A percentile compares a stretch with the other conserved stretches of the same genome.
These are phyloP conservation scores for Trichoderma oligosporum DNA, from an alignment of 2,329 filamentous ascomycete species.

Conservation along the genomic window DNA sequence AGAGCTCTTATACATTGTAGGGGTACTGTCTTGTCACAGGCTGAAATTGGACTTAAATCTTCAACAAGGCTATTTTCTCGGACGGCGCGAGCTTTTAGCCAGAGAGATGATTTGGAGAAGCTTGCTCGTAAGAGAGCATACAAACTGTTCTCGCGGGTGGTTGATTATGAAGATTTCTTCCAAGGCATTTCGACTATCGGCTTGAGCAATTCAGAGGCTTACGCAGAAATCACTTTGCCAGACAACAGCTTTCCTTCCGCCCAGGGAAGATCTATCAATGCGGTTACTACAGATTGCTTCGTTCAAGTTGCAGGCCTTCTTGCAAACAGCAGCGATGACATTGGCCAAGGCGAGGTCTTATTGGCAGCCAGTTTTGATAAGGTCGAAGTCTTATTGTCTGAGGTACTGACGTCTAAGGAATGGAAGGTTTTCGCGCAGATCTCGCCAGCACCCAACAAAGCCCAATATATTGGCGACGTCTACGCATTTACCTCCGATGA, in stretches of 20 bases:
- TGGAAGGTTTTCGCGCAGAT: too few species aligned
- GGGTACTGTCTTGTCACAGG: too few species aligned
- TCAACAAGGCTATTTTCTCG: too few species aligned
- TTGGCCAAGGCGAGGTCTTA: constrained; percentile 21
- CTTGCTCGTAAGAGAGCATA: constrained; percentile 21
- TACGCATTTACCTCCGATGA: too few species aligned
- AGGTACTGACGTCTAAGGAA: too few species aligned
- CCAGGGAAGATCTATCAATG: constrained; percentile 21
- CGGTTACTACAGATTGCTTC: constrained; percentile 24
- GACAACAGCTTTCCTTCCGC: constrained; percentile 20
- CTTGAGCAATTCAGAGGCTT: constrained; percentile 19
- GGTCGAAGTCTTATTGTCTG: constrained; percentile 21
- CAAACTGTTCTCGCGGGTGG: constrained; percentile 22
- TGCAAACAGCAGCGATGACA: constrained; percentile 23
- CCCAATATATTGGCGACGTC: too few species aligned
- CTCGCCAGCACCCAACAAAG: too few species aligned
- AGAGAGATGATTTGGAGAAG: background rate
- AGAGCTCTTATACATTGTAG: too few species aligned
- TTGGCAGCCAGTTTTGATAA: constrained; percentile 21
- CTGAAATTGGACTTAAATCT: too few species aligned
- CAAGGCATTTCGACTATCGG: constrained; percentile 22
- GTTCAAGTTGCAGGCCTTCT: constrained; percentile 25
- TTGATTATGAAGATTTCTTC: constrained; percentile 22
- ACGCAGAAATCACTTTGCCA: constrained; percentile 22
- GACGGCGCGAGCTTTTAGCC: too few species aligned